Percentiles rank a stretch among this genome's conserved stretches.
These are phyloP conservation scores for Colletotrichum paranaense DNA, from an alignment of 2,329 filamentous ascomycete species.

Conservation along the genomic window DNA sequence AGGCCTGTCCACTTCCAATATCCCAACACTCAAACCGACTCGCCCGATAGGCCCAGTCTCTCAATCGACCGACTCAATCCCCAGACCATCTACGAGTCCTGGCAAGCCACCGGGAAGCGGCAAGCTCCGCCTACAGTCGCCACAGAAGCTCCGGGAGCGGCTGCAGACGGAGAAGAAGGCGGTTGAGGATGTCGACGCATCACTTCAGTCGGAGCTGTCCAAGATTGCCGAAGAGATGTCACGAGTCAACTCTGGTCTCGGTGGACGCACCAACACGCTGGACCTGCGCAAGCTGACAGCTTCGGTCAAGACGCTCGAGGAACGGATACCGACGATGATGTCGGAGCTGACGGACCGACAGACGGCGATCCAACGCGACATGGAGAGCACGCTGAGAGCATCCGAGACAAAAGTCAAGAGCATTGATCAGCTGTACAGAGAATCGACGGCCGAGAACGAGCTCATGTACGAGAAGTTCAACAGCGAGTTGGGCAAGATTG, in stretches of 20 bases:
- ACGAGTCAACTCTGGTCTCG: conserved; percentile 57
- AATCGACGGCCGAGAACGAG: conserved; percentile 91
- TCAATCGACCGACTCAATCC: conserved; percentile 39
- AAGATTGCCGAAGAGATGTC: conserved; percentile 86
- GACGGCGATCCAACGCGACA: conserved; percentile 73
- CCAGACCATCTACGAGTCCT: conserved; percentile 46
- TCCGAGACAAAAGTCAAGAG: conserved; percentile 83
- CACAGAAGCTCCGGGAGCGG: conserved; percentile 84
- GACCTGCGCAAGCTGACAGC: conserved; percentile 63
- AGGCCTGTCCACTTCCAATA: conserved; percentile 64
- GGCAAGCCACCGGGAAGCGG: conserved; percentile 53
- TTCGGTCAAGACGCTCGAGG: conserved; percentile 75
- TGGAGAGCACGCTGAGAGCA: conserved; percentile 77
- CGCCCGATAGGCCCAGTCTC: conserved; percentile 41
- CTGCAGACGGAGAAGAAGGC: conserved; percentile 84
- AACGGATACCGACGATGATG: conserved; percentile 69
- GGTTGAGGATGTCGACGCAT: conserved; percentile 75
- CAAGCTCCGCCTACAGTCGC: conserved; percentile 76
- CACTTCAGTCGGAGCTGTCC: conserved; percentile 79
- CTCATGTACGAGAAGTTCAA: conserved; percentile 93
- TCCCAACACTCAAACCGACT: conserved; percentile 63
- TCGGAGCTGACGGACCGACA: conserved; percentile 71
- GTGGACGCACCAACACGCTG: conserved; percentile 47
- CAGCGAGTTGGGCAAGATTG: conserved; percentile 85
- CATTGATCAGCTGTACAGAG: conserved; percentile 89